Evolutionary conservation across 768 basidiomycete species (phyloP), one percentile per base, ranked within the genome.

Genomic region (Nevesoporus exiguus): DNA sequence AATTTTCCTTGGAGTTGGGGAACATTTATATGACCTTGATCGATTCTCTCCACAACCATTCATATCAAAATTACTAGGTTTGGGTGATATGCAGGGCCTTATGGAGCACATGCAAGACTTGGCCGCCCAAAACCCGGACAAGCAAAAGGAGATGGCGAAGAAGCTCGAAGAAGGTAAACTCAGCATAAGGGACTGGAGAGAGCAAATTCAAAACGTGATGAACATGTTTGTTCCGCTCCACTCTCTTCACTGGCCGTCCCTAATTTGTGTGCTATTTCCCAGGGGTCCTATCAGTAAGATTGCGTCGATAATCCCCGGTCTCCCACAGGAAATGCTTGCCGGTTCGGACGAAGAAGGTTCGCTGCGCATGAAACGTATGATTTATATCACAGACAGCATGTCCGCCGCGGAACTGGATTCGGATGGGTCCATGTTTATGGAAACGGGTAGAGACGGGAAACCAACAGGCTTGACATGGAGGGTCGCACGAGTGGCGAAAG

Each of bases 281-380:
- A 97, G 95, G 92, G 97, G 97, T n/a, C 95, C 97, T 8, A 84
- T 99, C 51, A 93, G 90, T 66, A 99, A 99, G 73, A 95, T 99
- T 64, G 94, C 97, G 27, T 93, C 90, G 15, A 98, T 98, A 93
- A 99, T 99, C 56, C 97, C 97, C 3, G 97, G 97, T 25, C 81
- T 99, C 57, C 90, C 93, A 13, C 90, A 93, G 61, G 93, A 92
- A 40, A 74, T 98, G 61, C 79, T 98, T 52, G 87, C 90, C 64
- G 95, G 93, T 25, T 89, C 88, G 24, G 96, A 98, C 65, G 95
- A 98, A 71, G 96, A 99, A 62, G 93, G 91, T 29, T 82, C 88
- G 6, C 67, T 80, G 55, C 87, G 93, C 52, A 85, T 99, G 84
- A 98, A 98, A 73, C 86, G 95, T 55, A 93, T 99, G 90, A 91